These are phyloP conservation scores for Metarhizium humberi DNA, from an alignment of 2,329 filamentous ascomycete genomes.

Conservation along the genomic window DNA sequence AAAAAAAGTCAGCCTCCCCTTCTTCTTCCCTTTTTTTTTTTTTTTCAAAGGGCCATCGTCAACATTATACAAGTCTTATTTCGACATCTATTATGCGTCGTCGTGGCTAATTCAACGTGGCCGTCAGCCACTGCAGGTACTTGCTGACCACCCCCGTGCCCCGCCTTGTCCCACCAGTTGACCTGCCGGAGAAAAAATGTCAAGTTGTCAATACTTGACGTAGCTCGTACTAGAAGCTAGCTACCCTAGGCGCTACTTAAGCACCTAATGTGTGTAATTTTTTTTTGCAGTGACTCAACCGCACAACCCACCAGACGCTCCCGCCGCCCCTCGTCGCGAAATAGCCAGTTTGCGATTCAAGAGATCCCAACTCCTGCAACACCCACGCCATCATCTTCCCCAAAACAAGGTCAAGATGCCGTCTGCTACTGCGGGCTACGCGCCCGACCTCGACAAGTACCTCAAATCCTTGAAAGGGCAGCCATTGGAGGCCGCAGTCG, in stretches of 20 bases:
- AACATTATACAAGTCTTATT: too few relatives aligned
- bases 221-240: too few relatives aligned
- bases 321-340: slow-evolving; percentile 2
- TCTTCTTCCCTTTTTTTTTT: too few relatives aligned
- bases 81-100: too few relatives aligned
- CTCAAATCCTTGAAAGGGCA: slow-evolving; percentile 69
- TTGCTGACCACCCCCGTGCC: not conserved
- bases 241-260: too few relatives aligned
- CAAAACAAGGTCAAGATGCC: slow-evolving; percentile 18
- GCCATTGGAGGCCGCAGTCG: slow-evolving; percentile 71
- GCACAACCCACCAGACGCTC: not conserved
- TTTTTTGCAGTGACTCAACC: slow-evolving; percentile 1
- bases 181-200: not conserved
- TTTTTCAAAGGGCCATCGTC: too few relatives aligned
- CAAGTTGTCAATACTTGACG: too few relatives aligned
- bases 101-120: too few relatives aligned
- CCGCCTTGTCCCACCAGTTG: not conserved
- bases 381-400: not conserved
- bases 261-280: not conserved
- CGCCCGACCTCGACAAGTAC: slow-evolving; percentile 69
- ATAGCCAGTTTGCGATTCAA: not conserved
- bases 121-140: not conserved
- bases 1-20: too few relatives aligned
- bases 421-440: slow-evolving; percentile 28
- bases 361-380: slow-evolving; percentile 1